Percentiles rank a stretch among this genome's conserved stretches.
Evolutionary conservation across 129 eudicot species (phyloP).

Genomic region (Escallonia rubra): DNA sequence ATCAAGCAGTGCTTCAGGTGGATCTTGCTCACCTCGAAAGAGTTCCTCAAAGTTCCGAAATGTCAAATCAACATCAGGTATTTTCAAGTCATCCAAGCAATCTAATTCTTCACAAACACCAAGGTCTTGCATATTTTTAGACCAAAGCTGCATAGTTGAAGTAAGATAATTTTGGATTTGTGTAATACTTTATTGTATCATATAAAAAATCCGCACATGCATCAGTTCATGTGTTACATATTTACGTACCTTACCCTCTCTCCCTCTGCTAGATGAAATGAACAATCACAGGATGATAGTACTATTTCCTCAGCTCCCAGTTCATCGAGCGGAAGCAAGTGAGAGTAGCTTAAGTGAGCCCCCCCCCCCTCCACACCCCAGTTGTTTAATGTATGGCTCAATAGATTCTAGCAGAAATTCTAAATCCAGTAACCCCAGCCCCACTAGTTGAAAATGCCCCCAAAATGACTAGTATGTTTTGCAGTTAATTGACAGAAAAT

Average conservation of each 20-base stretch:
- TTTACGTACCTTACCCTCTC: background rate
- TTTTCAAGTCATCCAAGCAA: constrained; percentile 49
- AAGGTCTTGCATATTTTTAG: constrained; percentile 84
- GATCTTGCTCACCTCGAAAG: constrained; percentile 57
- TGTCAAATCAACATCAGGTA: constrained; percentile 82
- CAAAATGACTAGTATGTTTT: too few species aligned
- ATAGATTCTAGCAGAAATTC: too few species aligned
- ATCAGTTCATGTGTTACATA: background rate
- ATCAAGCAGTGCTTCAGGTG: constrained; percentile 17
- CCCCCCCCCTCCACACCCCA: too few species aligned
- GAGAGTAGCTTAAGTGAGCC: too few species aligned
- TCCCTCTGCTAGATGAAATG: background rate
- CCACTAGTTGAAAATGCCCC: too few species aligned
- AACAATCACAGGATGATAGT: too few species aligned
- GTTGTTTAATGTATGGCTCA: too few species aligned
- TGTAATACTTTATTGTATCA: background rate
- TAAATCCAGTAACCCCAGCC: too few species aligned
- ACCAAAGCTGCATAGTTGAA: constrained; percentile 57
- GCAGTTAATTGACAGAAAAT: too few species aligned
- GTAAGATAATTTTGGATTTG: background rate
- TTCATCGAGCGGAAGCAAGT: too few species aligned
- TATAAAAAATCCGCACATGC: background rate
- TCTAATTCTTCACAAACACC: constrained; percentile 81
- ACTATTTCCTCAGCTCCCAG: too few species aligned
- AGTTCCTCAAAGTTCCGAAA: constrained; percentile 76